Evolutionary conservation across 2,329 filamentous ascomycete genomes (phyloP), one percentile per base, ranked within the genome.

Genomic region (Aspergillus ibericus): DNA sequence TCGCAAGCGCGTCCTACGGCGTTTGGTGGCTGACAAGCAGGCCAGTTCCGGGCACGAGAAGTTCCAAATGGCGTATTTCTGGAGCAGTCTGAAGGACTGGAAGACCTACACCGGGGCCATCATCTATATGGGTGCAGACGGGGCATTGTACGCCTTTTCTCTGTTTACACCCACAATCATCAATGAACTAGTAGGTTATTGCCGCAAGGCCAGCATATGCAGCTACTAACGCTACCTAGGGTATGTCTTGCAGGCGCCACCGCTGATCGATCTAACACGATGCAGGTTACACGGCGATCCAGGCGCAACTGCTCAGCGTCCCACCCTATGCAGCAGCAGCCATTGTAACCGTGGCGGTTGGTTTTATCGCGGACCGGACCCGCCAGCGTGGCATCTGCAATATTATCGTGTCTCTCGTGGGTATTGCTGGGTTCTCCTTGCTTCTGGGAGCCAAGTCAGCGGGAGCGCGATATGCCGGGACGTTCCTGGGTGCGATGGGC

Each of bases 401-500:
- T 70, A 90, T 96, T 27, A 59, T 71, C 15, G 83, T 88, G 20
- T 88, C 90, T 0, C 54, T 89, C 0, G 67, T 96, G 3, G 92
- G 88, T 9, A 88, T 96, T 15, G 75, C 80, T 0, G 93, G 93
- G 0, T 97, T 96, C 71, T 73, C 82, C 38, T 92, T 97, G 88
- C 82, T 96, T 2, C 80, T 96, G 1, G 74, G 84, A 1, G 85
- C 85, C 4, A 78, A 82, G 3, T 79, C 80, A 5, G 80, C 92
- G 0, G 82, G 81, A 0, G 86, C 93, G 0, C 88, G 92, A 69
- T 97, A 97, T 71, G 89, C 88, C 0, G 93, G 90, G 0, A 90
- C 87, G 0, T 97, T 96, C 74, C 80, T 97, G 0, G 92, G 89
- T 0, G 92, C 93, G 0, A 80, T 93, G 57, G 92, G 93, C 1